phyloP scores from a whole-genome alignment of 352 stramenopile genomes.

The Globisporangium irregulare region DNA sequence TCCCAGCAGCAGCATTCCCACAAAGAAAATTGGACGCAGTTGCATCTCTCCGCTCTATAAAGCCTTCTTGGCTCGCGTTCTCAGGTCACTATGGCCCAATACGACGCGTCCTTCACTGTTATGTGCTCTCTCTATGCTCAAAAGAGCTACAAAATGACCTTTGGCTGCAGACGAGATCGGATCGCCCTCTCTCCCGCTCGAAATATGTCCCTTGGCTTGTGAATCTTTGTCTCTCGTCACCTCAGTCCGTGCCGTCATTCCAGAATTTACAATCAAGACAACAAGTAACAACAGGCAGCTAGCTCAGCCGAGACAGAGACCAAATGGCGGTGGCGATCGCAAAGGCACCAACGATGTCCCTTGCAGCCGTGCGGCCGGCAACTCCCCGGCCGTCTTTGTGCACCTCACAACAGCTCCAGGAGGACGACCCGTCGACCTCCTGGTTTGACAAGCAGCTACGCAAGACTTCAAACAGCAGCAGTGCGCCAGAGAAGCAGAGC shows the following conservation, averaged over 20 bases:
- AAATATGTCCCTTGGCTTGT: not conserved
- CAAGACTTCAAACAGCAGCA: not conserved
- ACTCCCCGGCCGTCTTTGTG: slow-evolving; percentile 6
- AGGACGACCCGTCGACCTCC: not conserved
- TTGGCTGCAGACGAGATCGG: not conserved
- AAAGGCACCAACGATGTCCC: not conserved
- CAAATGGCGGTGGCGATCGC: not conserved
- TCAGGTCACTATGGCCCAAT: not conserved
- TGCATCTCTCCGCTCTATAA: not conserved
- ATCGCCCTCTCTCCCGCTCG: not conserved
- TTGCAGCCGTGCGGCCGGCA: not conserved
- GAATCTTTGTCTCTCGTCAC: not conserved
- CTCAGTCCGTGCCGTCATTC: not conserved
- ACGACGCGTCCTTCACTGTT: not conserved
- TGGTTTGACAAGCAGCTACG: not conserved
- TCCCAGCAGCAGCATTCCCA: not conserved
- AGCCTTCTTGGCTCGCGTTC: not conserved
- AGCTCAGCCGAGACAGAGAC: not conserved
- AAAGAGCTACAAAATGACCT: not conserved
- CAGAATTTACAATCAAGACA: not conserved
- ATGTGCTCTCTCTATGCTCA: not conserved
- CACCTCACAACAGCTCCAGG: not conserved
- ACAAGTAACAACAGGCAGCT: not conserved
- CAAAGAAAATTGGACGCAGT: not conserved
- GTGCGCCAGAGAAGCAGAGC: not conserved